Evolutionary conservation across 768 basidiomycete genomes (phyloP), one percentile per base, ranked within the genome.

Genomic region (Psilocybe tampanensis): DNA sequence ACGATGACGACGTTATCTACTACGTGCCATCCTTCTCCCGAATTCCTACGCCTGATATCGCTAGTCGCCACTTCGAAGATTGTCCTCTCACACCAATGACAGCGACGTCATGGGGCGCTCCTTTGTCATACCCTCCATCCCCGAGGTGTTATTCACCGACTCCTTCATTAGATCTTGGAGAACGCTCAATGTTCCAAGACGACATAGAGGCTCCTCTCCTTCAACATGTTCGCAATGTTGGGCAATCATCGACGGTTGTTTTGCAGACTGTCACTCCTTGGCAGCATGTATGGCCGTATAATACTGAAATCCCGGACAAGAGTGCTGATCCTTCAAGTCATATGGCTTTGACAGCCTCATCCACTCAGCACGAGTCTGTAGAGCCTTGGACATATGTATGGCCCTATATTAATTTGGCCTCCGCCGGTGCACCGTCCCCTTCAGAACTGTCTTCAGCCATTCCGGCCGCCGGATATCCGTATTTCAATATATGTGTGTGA

Each of bases 11-110:
- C 73, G 36, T 68, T 72, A 49, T 79, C 75, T 8, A 74, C 71
- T 5, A 63, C 71, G 7, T 72, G 68, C 32, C 47, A 26, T 17
- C 29, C 32, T 63, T 69, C 26, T 72, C 73, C 23, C 74, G 76
- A 39, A 64, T 82, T 18, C 80, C 79, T 12, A 81, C 86, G 15
- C 86, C 84, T 19, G 88, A 89, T 67, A 67, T 88, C 39, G 85
- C 78, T 4, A 71, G 73, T 58, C 79, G 89, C 33, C 76, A 82
- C 69, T 66, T 79, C 18, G 85, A 86, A 29, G 80, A 85, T 61
- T 69, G 65, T 11, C 86, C 86, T 2, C 71, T 70, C 4, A 83
- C 84, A 23, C 83, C 81, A 17, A 70, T 73, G 29, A 82, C 80
- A 1, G 76, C 79, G 15, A 81, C 82, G 3, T 75, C 74, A 13